Percentiles rank a stretch among this genome's conserved stretches.
Evolutionary conservation across 1,284 basidiomycete genomes (phyloP).

Genomic region (Boletus smithii): DNA sequence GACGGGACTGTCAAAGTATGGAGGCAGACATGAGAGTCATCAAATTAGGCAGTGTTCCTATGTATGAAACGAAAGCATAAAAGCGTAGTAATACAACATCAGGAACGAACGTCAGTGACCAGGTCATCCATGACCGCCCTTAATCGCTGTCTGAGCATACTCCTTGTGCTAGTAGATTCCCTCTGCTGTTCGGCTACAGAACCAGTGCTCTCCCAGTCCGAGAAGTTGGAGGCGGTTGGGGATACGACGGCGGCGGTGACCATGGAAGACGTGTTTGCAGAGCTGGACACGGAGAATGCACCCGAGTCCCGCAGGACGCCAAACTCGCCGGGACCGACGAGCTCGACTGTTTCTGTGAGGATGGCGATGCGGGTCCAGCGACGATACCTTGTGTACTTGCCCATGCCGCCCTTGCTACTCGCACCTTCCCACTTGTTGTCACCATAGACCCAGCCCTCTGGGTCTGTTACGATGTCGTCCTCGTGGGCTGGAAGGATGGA

Average conservation of each 20-base stretch:
- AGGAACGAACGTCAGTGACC: slow-evolving; percentile 13
- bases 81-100: slow-evolving; percentile 27
- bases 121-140: slow-evolving; percentile 33
- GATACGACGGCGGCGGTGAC: slow-evolving; percentile 25
- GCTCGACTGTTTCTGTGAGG: slow-evolving; percentile 68
- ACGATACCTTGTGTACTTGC: slow-evolving; percentile 85
- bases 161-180: slow-evolving; percentile 16
- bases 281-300: slow-evolving; percentile 17
- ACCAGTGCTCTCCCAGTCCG: slow-evolving; percentile 32
- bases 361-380: slow-evolving; percentile 83
- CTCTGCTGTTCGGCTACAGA: slow-evolving; percentile 25
- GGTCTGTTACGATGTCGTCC: slow-evolving; percentile 64
- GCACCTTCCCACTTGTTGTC: slow-evolving; percentile 95
- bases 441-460: slow-evolving; percentile 90
- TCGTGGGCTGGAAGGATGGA: slow-evolving; percentile 28
- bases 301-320: slow-evolving; percentile 32
- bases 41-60: not conserved
- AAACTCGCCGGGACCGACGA: slow-evolving; percentile 40
- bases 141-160: slow-evolving; percentile 30
- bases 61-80: not conserved
- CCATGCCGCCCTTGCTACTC: slow-evolving; percentile 76
- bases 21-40: slow-evolving; percentile 42
- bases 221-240: slow-evolving; percentile 30
- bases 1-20: slow-evolving; percentile 86
- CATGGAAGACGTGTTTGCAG: slow-evolving; percentile 25